Evolutionary conservation across 208 protist genomes (phyloP).

Genomic region (Wallacemonas rigidus): DNA sequence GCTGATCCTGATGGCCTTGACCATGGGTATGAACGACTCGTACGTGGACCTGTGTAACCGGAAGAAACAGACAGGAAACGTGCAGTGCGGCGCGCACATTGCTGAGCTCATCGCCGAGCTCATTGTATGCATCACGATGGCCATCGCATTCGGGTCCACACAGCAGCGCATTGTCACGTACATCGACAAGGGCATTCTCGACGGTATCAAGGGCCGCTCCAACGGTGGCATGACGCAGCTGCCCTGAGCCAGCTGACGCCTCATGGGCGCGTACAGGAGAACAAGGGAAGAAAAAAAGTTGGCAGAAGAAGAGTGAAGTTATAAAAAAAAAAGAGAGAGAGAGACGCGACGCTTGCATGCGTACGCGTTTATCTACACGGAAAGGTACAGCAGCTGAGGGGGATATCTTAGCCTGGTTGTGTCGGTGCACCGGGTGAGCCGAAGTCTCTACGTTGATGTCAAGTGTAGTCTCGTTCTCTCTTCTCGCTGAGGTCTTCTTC

Average conservation of each 20-base stretch:
- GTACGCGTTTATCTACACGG: no score
- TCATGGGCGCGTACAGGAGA: not conserved
- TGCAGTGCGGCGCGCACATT: conserved; percentile 58
- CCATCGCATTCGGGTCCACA: conserved; percentile 58
- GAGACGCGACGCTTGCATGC: no score
- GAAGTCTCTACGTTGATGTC: no score
- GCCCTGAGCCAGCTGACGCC: conserved; percentile 21
- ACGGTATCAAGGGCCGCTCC: conserved; percentile 81
- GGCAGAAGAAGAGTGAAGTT: not conserved
- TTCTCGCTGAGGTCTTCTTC: no score
- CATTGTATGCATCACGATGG: conserved; percentile 70
- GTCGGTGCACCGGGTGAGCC: no score
- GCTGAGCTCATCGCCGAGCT: conserved; percentile 70
- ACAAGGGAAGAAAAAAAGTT: not conserved
- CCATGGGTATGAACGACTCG: conserved; percentile 84
- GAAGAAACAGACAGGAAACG: conserved; percentile 26
- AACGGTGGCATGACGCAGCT: conserved; percentile 78
- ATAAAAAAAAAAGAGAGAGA: not conserved
- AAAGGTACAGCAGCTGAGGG: no score
- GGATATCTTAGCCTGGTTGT: no score
- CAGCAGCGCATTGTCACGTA: conserved; percentile 87
- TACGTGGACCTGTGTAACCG: conserved; percentile 72
- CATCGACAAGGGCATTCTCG: conserved; percentile 86
- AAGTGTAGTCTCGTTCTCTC: no score
- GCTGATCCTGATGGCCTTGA: conserved; percentile 59